Conservation (phyloP, 1,284 basidiomycete genomes). For the Irpex rosettiformis region DNA sequence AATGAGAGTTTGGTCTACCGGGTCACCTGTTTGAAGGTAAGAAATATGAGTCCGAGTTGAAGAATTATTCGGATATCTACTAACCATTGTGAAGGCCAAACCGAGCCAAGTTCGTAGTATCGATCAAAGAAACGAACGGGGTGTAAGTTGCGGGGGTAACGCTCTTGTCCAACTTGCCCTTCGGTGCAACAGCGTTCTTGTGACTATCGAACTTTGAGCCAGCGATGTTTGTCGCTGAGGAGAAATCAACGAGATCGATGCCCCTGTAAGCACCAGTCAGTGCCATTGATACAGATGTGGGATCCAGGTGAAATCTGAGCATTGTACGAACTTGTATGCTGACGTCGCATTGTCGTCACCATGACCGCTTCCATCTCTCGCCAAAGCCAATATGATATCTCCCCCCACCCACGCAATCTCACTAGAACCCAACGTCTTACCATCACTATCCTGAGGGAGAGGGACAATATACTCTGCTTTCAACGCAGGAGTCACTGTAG, state of each 20-base stretch:
- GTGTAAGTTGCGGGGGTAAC: constrained; percentile 57
- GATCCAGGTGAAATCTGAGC: background rate
- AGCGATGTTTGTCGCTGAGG: constrained; percentile 59
- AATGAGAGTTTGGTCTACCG: constrained; percentile 52
- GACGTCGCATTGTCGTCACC: constrained; percentile 50
- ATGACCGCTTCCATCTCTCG: constrained; percentile 60
- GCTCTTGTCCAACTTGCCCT: constrained; percentile 43
- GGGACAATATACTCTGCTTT: constrained; percentile 63
- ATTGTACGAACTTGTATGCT: constrained; percentile 50
- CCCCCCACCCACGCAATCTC: constrained; percentile 56
- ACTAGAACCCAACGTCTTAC: constrained; percentile 49
- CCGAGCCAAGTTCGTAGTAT: constrained; percentile 47
- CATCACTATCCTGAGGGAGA: constrained; percentile 50
- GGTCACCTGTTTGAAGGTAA: constrained; percentile 20
- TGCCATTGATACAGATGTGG: background rate
- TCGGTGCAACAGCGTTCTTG: constrained; percentile 46
- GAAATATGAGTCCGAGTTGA: too few species aligned
- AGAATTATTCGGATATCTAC: too few species aligned
- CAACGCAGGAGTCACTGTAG: constrained; percentile 30
- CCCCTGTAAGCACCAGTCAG: constrained; percentile 30
- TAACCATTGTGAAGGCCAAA: constrained; percentile 61
- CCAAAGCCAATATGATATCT: constrained; percentile 53
- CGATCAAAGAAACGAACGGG: constrained; percentile 52
- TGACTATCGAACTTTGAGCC: constrained; percentile 55
- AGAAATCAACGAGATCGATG: constrained; percentile 57